phyloP scores from a whole-genome alignment of 805 yeast species.

The Sungouiella blattae region DNA sequence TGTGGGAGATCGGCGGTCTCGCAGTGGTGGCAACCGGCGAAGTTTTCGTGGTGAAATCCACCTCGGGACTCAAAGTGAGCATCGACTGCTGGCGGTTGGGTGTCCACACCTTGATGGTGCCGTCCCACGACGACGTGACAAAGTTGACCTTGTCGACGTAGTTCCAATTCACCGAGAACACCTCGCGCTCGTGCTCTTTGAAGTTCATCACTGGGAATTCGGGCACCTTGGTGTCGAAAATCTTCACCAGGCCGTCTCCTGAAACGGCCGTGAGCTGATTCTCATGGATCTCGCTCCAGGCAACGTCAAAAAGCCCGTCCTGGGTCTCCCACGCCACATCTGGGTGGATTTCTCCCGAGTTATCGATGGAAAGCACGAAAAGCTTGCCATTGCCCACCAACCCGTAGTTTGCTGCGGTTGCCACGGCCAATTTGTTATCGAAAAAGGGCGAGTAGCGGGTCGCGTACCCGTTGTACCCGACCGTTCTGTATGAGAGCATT shows the following conservation, averaged over 20 bases:
- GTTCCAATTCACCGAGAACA: conserved; percentile 72
- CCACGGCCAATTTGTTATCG: conserved; percentile 86
- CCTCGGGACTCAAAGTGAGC: conserved; percentile 45
- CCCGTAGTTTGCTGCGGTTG: conserved; percentile 89
- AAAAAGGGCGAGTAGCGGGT: conserved; percentile 88
- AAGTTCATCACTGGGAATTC: conserved; percentile 71
- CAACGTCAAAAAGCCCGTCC: conserved; percentile 82
- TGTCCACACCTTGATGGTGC: conserved; percentile 75
- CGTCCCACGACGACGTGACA: conserved; percentile 90
- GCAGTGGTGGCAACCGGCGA: conserved; percentile 24
- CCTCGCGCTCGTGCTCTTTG: conserved; percentile 76
- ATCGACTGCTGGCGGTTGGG: conserved; percentile 57
- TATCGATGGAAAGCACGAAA: conserved; percentile 63
- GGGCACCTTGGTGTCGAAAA: conserved; percentile 70
- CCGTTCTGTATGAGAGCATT: conserved; percentile 73
- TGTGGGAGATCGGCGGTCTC: conserved; percentile 33
- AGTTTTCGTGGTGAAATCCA: conserved; percentile 25
- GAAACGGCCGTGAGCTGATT: conserved; percentile 78
- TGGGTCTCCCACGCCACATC: conserved; percentile 77
- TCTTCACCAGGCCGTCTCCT: conserved; percentile 85
- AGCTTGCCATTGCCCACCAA: conserved; percentile 91
- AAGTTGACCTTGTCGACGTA: conserved; percentile 63
- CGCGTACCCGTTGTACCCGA: conserved; percentile 82
- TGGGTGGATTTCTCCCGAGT: conserved; percentile 56
- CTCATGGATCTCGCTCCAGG: conserved; percentile 91